These are phyloP conservation scores for Fagus crenata DNA, from an alignment of 306 rosid genomes.

Conservation along the genomic window DNA sequence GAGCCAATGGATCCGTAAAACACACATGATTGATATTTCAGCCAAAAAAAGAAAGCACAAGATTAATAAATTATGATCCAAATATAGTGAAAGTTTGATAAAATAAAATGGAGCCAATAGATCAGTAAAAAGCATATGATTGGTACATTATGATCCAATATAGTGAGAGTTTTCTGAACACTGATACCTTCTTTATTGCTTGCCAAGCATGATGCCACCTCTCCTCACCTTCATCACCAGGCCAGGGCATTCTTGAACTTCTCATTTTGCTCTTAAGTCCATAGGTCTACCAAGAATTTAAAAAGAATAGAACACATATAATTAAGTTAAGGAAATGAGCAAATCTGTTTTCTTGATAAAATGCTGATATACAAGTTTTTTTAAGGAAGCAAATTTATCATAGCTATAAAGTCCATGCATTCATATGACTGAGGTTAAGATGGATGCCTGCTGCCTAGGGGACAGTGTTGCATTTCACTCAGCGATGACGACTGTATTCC, in stretches of 20 bases:
- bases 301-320: neutral
- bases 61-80: neutral
- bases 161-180: neutral
- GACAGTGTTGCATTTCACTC: neutral
- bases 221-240: slow-evolving; percentile 37
- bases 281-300: slow-evolving; percentile 11
- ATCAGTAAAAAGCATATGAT: neutral
- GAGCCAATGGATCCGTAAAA: neutral
- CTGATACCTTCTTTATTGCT: slow-evolving; percentile 41
- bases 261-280: slow-evolving; percentile 31
- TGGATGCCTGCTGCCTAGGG: neutral
- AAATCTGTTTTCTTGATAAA: neutral
- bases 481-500: too few relatives aligned
- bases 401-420: neutral
- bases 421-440: neutral
- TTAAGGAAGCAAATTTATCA: neutral
- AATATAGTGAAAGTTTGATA: neutral
- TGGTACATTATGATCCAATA: too few relatives aligned
- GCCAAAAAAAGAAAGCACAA: neutral
- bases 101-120: neutral
- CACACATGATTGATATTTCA: neutral
- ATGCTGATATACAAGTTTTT: neutral
- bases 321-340: neutral
- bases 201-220: slow-evolving; percentile 39
- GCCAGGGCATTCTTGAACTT: slow-evolving; percentile 38